Evolutionary conservation across 345 rosid species (phyloP).

Genomic region (Hibiscus trionum): DNA sequence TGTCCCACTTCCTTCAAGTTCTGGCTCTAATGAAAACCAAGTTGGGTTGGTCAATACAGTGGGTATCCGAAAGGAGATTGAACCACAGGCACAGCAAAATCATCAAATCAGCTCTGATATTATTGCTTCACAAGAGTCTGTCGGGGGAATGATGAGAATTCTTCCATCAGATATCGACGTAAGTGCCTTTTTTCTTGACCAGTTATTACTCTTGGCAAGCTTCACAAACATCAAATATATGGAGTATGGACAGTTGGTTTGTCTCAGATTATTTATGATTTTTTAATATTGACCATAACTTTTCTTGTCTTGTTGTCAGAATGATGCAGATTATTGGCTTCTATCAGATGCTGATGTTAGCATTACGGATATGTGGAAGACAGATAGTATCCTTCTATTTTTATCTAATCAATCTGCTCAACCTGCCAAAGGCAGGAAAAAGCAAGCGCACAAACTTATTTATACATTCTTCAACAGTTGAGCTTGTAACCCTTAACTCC

Average conservation of each 20-base stretch:
- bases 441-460: background rate
- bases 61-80: constrained; percentile 34
- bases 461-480: background rate
- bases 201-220: background rate
- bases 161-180: constrained; percentile 78
- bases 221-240: background rate
- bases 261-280: background rate
- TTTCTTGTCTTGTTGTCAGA: constrained; percentile 40
- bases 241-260: background rate
- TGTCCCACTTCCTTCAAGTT: constrained; percentile 50
- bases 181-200: constrained; percentile 25
- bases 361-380: constrained; percentile 91
- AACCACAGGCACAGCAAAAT: constrained; percentile 32
- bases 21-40: constrained; percentile 55
- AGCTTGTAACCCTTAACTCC: constrained; percentile 40
- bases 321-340: constrained; percentile 85
- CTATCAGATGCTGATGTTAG: constrained; percentile 72
- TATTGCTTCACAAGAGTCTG: constrained; percentile 57
- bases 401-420: constrained; percentile 2
- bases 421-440: background rate
- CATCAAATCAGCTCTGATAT: constrained; percentile 42
- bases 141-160: constrained; percentile 86
- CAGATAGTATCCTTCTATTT: constrained; percentile 73
- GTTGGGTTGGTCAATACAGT: constrained; percentile 30
- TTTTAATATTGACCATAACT: background rate